These are phyloP conservation scores for Umbelopsis sp. DNA, from an alignment of 371 early-diverging fungal genomes.

Conservation along the genomic window DNA sequence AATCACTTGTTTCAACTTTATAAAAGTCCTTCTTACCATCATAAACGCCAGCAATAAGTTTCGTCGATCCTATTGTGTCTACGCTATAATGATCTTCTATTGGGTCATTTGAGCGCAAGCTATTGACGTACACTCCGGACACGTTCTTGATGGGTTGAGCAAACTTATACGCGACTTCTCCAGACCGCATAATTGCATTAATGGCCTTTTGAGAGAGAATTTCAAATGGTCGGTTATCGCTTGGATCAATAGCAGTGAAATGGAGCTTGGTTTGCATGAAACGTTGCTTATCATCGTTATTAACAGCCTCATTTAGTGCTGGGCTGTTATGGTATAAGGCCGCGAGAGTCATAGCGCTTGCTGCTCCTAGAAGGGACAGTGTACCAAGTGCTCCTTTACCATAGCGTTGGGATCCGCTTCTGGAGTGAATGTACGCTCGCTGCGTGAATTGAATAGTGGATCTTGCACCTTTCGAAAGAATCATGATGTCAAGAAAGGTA, in stretches of 20 bases:
- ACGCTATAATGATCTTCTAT: conserved; percentile 52
- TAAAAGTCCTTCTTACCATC: conserved; percentile 37
- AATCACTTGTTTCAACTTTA: not conserved
- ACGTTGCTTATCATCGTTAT: not conserved
- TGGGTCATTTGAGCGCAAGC: conserved; percentile 48
- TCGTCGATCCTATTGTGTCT: conserved; percentile 26
- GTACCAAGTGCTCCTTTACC: not conserved
- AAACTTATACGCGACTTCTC: conserved; percentile 32
- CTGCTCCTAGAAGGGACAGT: not conserved
- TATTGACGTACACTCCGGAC: conserved; percentile 42
- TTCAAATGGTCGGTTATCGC: conserved; percentile 41
- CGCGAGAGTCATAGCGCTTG: conserved; percentile 1
- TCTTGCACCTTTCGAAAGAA: too few relatives aligned
- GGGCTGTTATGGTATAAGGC: conserved; percentile 5
- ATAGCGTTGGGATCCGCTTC: too few relatives aligned
- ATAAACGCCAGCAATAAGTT: conserved; percentile 51
- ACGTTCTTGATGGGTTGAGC: conserved; percentile 24
- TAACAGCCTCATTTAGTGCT: conserved; percentile 1
- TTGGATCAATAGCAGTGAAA: not conserved
- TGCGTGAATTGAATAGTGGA: not conserved
- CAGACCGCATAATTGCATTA: conserved; percentile 33
- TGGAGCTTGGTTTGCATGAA: not conserved
- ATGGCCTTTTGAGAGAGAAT: conserved; percentile 35
- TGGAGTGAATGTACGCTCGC: not conserved
- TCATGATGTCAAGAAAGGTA: not conserved